Percentiles rank a stretch among this genome's conserved stretches.
Conservation (phyloP, 495 filamentous ascomycete genomes). For the Parmelia sp. region DNA sequence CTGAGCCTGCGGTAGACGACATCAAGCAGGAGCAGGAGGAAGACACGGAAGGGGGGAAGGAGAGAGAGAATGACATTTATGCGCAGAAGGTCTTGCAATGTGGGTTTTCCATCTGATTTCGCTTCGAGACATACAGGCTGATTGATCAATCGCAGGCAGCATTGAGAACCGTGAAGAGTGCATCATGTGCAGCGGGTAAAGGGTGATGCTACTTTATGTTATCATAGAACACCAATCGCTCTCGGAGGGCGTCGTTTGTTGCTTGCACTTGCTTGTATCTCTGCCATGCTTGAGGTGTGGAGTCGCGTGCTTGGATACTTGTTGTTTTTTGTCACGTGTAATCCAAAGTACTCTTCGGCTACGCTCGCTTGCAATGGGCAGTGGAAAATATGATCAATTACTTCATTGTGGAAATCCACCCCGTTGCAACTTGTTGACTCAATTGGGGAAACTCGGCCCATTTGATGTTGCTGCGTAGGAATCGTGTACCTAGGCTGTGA, state of each 20-base stretch:
- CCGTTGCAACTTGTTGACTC: too few species aligned
- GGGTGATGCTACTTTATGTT: too few species aligned
- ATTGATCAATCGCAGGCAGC: conserved; percentile 38
- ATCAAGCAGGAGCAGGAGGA: conserved; percentile 58
- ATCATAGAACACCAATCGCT: background rate
- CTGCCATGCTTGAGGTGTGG: background rate
- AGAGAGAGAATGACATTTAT: conserved; percentile 83
- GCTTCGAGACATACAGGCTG: background rate
- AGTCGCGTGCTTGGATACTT: background rate
- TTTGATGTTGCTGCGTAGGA: too few species aligned
- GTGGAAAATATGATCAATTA: too few species aligned
- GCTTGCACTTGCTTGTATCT: background rate
- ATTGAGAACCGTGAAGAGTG: conserved; percentile 89
- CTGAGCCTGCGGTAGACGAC: conserved; percentile 43
- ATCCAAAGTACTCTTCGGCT: too few species aligned
- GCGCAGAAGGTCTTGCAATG: conserved; percentile 84
- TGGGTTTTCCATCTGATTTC: conserved; percentile 27
- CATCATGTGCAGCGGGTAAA: conserved; percentile 65
- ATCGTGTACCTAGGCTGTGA: too few species aligned
- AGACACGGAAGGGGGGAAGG: conserved; percentile 59
- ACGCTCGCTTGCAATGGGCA: too few species aligned
- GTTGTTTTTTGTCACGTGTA: background rate
- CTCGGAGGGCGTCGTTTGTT: background rate
- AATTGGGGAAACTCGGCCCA: too few species aligned
- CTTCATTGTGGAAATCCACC: too few species aligned